Conservation (phyloP, 192 early-diverging fungal genomes). For the Backusella sp. region DNA sequence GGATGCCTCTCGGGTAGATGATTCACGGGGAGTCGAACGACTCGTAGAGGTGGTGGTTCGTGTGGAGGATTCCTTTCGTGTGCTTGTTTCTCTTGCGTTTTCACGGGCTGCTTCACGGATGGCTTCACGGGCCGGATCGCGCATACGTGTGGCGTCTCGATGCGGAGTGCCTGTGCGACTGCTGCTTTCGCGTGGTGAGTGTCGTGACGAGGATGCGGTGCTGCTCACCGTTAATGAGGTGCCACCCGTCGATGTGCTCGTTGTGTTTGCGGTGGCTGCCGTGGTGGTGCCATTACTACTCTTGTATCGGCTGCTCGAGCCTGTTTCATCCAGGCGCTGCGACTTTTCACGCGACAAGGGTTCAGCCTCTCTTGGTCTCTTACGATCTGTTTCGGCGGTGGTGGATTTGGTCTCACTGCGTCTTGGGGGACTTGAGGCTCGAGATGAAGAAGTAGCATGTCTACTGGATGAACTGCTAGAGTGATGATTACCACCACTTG, state of each 20-base stretch:
- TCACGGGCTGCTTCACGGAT: slow-evolving; percentile 25
- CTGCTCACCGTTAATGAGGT: neutral
- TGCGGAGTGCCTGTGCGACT: slow-evolving; percentile 10
- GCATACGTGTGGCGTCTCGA: neutral
- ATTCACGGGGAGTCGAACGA: neutral
- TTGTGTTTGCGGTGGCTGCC: neutral
- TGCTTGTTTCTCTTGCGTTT: neutral
- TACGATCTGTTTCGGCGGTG: neutral
- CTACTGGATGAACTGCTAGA: neutral
- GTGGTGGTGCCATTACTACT: neutral
- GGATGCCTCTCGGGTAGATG: no score
- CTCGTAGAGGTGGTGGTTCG: neutral
- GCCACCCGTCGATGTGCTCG: neutral
- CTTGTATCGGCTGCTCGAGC: neutral
- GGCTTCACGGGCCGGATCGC: slow-evolving; percentile 24
- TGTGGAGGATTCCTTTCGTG: neutral
- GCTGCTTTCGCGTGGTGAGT: neutral
- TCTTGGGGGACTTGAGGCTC: neutral
- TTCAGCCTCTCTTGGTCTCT: slow-evolving; percentile 8
- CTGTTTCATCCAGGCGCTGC: neutral
- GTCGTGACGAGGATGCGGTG: neutral
- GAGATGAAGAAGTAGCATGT: neutral
- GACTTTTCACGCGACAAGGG: neutral
- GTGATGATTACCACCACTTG: neutral
- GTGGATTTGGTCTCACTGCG: neutral